A percentile compares a stretch with the other conserved stretches of the same genome.
Conservation (phyloP, 2,329 filamentous ascomycete species). For the Fusarium sp. region DNA sequence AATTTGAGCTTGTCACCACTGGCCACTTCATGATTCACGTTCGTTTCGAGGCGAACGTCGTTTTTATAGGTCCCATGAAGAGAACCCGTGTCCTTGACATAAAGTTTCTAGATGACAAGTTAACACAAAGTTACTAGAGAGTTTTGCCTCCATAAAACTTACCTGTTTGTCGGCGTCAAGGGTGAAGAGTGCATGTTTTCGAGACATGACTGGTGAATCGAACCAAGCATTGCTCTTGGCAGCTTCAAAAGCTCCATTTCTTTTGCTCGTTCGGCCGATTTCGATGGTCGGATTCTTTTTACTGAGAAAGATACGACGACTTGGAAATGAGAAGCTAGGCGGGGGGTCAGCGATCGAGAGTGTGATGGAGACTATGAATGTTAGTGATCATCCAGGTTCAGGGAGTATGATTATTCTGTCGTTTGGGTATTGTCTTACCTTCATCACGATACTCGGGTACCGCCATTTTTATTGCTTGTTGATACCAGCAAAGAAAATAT, state of each 20-base stretch:
- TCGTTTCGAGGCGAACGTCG: constrained; percentile 33
- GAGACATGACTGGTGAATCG: constrained; percentile 77
- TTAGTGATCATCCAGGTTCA: constrained; percentile 16
- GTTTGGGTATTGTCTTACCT: constrained; percentile 22
- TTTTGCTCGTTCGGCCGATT: constrained; percentile 59
- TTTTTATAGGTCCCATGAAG: constrained; percentile 65
- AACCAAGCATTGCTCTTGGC: constrained; percentile 70
- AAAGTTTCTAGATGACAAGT: constrained; percentile 52
- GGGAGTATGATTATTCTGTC: not conserved
- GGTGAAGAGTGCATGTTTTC: constrained; percentile 68
- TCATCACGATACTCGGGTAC: constrained; percentile 41
- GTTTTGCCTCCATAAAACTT: constrained; percentile 29
- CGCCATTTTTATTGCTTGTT: constrained; percentile 27
- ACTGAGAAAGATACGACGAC: constrained; percentile 47
- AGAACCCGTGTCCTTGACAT: constrained; percentile 58
- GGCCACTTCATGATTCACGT: constrained; percentile 28
- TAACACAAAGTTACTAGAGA: constrained; percentile 10
- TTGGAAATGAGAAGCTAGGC: constrained; percentile 33
- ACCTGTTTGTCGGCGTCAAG: constrained; percentile 58
- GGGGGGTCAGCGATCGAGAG: constrained; percentile 40
- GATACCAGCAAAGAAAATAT: not conserved
- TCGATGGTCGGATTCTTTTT: constrained; percentile 42
- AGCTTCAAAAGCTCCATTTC: constrained; percentile 47
- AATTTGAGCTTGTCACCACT: constrained; percentile 50
- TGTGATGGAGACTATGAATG: constrained; percentile 45